A percentile compares a stretch with the other conserved stretches of the same genome.
phyloP scores from a whole-genome alignment of 1,284 basidiomycete genomes.

The Cerioporus squamosus region DNA sequence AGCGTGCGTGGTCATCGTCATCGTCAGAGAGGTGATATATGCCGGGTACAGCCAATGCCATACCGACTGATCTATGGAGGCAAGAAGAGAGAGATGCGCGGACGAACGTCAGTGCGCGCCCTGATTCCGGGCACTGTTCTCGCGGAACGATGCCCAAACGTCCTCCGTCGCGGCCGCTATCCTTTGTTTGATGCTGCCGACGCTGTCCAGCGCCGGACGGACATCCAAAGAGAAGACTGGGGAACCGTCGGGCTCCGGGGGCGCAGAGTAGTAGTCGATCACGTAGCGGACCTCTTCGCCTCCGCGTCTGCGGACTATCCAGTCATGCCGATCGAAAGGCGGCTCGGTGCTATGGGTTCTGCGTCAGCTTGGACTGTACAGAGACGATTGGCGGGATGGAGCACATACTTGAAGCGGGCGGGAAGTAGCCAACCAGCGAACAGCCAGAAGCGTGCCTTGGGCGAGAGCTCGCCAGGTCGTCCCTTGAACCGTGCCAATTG shows the following conservation, averaged over 20 bases:
- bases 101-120: constrained; percentile 5
- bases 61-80: no score
- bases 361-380: background rate
- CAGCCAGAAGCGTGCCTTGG: constrained; percentile 87
- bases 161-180: constrained; percentile 75
- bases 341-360: constrained; percentile 72
- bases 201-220: constrained; percentile 84
- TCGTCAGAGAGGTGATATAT: constrained; percentile 1
- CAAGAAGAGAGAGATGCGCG: background rate
- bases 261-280: constrained; percentile 95
- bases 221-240: constrained; percentile 94
- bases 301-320: constrained; percentile 83
- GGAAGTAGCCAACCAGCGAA: constrained; percentile 90
- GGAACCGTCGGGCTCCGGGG: constrained; percentile 82
- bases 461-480: constrained; percentile 86
- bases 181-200: constrained; percentile 74
- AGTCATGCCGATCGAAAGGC: constrained; percentile 99
- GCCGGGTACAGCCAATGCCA: no score
- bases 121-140: constrained; percentile 21
- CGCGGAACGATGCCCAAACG: constrained; percentile 50
- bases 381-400: background rate
- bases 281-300: constrained; percentile 89
- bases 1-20: background rate
- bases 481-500: constrained; percentile 89
- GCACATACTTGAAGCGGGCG: constrained; percentile 83